Evolutionary conservation across 768 basidiomycete species (phyloP).

Genomic region (Heimioporus sp.): DNA sequence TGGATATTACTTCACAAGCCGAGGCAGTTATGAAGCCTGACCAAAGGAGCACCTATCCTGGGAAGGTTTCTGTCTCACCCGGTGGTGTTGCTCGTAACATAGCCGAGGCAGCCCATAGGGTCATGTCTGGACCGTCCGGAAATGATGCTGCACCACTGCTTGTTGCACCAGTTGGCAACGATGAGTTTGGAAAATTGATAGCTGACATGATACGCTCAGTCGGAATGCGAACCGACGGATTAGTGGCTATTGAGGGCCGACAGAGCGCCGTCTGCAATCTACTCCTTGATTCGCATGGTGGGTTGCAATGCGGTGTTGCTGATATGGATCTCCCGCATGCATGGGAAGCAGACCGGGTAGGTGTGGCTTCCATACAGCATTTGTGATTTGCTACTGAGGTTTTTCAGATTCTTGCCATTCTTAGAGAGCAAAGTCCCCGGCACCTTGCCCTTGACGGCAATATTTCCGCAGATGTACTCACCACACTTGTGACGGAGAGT

Average conservation of each 20-base stretch:
- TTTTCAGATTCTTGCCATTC: slow-evolving; percentile 48
- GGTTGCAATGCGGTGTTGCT: slow-evolving; percentile 81
- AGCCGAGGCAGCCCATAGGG: slow-evolving; percentile 82
- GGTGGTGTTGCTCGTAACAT: slow-evolving; percentile 97
- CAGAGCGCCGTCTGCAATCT: slow-evolving; percentile 86
- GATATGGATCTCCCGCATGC: slow-evolving; percentile 77
- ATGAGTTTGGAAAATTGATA: slow-evolving; percentile 73
- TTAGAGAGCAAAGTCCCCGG: slow-evolving; percentile 48
- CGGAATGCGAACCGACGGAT: slow-evolving; percentile 84
- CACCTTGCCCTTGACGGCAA: slow-evolving; percentile 81
- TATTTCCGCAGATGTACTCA: slow-evolving; percentile 52
- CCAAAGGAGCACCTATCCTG: slow-evolving; percentile 78
- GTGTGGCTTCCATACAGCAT: neutral
- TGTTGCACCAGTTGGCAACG: slow-evolving; percentile 73
- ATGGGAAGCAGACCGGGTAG: slow-evolving; percentile 47
- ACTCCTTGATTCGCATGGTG: slow-evolving; percentile 69
- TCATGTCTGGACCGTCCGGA: slow-evolving; percentile 38
- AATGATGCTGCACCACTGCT: slow-evolving; percentile 47
- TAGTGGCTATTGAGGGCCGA: slow-evolving; percentile 41
- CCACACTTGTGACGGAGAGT: slow-evolving; percentile 52
- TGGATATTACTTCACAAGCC: slow-evolving; percentile 77
- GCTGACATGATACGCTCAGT: slow-evolving; percentile 49
- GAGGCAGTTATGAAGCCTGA: slow-evolving; percentile 30
- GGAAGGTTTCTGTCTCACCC: slow-evolving; percentile 64
- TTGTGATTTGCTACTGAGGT: neutral